Conservation (phyloP, 1,139 yeast species). For the Nakaseomyces delphensis region DNA sequence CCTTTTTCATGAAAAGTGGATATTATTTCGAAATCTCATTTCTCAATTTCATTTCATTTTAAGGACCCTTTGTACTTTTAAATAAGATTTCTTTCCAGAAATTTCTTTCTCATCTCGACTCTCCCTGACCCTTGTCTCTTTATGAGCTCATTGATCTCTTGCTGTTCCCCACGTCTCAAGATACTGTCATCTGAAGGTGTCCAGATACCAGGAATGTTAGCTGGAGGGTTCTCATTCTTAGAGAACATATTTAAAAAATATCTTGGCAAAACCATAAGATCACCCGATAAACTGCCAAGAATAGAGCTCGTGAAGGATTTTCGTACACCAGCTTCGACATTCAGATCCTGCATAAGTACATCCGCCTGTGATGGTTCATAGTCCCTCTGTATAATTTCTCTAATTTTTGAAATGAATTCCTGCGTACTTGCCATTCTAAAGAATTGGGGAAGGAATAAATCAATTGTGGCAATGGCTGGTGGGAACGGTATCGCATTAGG, state of each 20-base stretch:
- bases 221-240: constrained; percentile 39
- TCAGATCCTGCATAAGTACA: constrained; percentile 36
- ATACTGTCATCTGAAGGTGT: constrained; percentile 40
- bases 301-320: constrained; percentile 40
- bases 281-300: constrained; percentile 44
- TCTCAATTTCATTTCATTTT: no score
- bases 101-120: constrained; percentile 35
- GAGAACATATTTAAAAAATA: constrained; percentile 39
- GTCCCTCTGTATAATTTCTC: constrained; percentile 36
- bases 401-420: constrained; percentile 32
- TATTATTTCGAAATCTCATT: no score
- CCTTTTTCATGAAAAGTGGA: no score
- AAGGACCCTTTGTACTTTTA: no score
- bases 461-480: constrained; percentile 28
- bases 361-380: constrained; percentile 40
- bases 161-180: constrained; percentile 29
- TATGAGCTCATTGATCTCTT: constrained; percentile 29
- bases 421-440: constrained; percentile 23
- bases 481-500: constrained; percentile 28
- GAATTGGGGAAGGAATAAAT: constrained; percentile 29
- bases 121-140: constrained; percentile 35
- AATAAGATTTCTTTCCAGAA: constrained; percentile 32
- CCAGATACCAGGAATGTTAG: constrained; percentile 42
- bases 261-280: constrained; percentile 38
- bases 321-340: constrained; percentile 40